Evolutionary conservation across 2,329 filamentous ascomycete genomes (phyloP), one percentile per base, ranked within the genome.

Genomic region (Neocucurbitaria cava): DNA sequence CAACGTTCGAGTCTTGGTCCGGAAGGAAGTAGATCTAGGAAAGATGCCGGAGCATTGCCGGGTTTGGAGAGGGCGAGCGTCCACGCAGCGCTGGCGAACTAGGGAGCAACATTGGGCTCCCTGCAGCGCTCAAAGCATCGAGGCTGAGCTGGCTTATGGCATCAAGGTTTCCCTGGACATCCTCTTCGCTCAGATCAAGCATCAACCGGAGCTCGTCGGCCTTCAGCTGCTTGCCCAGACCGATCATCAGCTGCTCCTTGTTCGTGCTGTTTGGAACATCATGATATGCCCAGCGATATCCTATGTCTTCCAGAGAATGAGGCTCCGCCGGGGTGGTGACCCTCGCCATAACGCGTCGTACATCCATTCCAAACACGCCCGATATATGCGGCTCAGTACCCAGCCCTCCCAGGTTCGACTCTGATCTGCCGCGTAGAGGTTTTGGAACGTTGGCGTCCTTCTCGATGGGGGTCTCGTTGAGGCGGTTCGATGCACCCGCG

Each of bases 291-390:
- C 73, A 76, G 4, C 61, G 56, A 45, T 68, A 72, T 26, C 62
- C 64, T 41, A 76, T 60, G 55, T 76, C 73, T 7, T 59, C 56
- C 23, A 76, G 59, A 18, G 35, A 33, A 47, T 76, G 73, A 15
- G 73, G 73, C 51, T 72, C 72, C 35, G 63, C 67, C 1, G 72
- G 71, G 3, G 66, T 69, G 1, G 72, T 70, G 46, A 75, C 62
- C 36, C 69, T 61, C 15, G 71, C 71, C 3, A 45, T 52, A 42
- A 74, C 61, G 17, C 67, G 61, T 35, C 72, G 57, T 10, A 76
- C 63, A 31, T 76, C 72, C 71, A 75, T 73, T 38, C 73, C 73
- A 56, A 76, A 76, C 5, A 76, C 64, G 45, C 71, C 73, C 26
- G 72, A 75, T 39, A 76, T 61, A 21, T 64, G 56, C 2, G 65